Conservation (phyloP, 192 early-diverging fungal species). For the Entrophospora sp. region DNA sequence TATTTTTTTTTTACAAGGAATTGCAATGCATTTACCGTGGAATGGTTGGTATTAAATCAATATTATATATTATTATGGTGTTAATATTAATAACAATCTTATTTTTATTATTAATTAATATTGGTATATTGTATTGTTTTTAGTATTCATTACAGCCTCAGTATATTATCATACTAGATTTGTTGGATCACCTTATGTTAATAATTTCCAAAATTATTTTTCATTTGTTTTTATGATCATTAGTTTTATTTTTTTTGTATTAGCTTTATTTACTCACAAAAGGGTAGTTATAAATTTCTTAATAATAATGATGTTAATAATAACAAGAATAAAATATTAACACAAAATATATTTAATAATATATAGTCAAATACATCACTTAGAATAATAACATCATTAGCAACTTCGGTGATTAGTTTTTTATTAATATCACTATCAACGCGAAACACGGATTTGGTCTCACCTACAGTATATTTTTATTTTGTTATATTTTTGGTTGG, state of each 20-base stretch:
- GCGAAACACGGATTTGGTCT: constrained; percentile 29
- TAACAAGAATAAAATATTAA: not conserved
- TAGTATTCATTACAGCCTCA: constrained; percentile 66
- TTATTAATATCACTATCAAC: constrained; percentile 40
- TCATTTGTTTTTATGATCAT: constrained; percentile 52
- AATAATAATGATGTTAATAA: too few relatives aligned
- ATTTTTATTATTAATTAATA: not conserved
- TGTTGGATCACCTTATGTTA: constrained; percentile 43
- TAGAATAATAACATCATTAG: constrained; percentile 36
- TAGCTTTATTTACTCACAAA: constrained; percentile 44
- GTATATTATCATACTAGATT: constrained; percentile 61
- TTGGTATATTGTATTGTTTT: not conserved
- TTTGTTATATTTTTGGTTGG: constrained; percentile 47
- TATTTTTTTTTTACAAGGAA: constrained; percentile 58
- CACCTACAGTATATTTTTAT: constrained; percentile 51
- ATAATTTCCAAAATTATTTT: constrained; percentile 73
- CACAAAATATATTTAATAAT: not conserved
- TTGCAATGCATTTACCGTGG: constrained; percentile 69
- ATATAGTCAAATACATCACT: constrained; percentile 23
- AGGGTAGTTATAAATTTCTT: constrained; percentile 27
- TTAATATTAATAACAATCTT: not conserved
- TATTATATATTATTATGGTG: not conserved
- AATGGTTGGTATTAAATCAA: constrained; percentile 47
- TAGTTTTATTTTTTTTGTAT: constrained; percentile 46
- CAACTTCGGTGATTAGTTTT: constrained; percentile 48